A percentile compares a stretch with the other conserved stretches of the same genome.
Evolutionary conservation across 163 green algal genomes (phyloP).

Genomic region (Prototheca wickerhamii): DNA sequence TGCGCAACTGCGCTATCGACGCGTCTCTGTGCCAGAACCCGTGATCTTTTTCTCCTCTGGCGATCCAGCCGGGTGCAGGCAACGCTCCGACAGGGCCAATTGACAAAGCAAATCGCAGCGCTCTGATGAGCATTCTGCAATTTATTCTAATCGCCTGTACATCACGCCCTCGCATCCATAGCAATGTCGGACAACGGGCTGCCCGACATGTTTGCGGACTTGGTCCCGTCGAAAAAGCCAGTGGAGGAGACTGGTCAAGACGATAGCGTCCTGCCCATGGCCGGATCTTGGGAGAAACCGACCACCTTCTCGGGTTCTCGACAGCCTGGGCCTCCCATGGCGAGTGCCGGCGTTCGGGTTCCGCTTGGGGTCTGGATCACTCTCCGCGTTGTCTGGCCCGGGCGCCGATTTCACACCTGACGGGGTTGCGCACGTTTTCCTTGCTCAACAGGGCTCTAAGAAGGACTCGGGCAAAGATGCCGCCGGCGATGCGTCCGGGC

Average conservation of each 20-base stretch:
- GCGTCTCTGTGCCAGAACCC: too few relatives aligned
- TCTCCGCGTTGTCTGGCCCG: neutral
- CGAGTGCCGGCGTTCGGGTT: neutral
- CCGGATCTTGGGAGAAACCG: neutral
- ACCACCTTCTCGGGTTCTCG: neutral
- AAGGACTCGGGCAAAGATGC: conserved; percentile 6
- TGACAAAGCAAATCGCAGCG: too few relatives aligned
- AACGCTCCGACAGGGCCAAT: too few relatives aligned
- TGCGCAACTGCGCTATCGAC: too few relatives aligned
- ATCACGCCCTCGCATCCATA: neutral
- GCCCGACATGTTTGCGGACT: conserved; percentile 26
- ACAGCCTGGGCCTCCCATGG: conserved; percentile 17
- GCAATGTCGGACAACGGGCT: neutral
- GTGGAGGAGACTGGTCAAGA: neutral
- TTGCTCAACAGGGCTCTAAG: conserved; percentile 6
- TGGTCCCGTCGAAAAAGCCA: conserved; percentile 10
- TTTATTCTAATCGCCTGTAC: neutral
- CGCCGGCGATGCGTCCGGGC: too few relatives aligned
- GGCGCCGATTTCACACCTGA: neutral
- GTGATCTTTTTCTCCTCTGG: too few relatives aligned
- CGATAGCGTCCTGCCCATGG: conserved; percentile 4
- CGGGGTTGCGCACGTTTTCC: neutral
- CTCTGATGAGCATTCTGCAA: too few relatives aligned
- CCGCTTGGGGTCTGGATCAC: conserved; percentile 2
- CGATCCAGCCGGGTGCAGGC: too few relatives aligned